Conservation (phyloP, 805 yeast species). For the Zygosaccharomyces rouxii region DNA sequence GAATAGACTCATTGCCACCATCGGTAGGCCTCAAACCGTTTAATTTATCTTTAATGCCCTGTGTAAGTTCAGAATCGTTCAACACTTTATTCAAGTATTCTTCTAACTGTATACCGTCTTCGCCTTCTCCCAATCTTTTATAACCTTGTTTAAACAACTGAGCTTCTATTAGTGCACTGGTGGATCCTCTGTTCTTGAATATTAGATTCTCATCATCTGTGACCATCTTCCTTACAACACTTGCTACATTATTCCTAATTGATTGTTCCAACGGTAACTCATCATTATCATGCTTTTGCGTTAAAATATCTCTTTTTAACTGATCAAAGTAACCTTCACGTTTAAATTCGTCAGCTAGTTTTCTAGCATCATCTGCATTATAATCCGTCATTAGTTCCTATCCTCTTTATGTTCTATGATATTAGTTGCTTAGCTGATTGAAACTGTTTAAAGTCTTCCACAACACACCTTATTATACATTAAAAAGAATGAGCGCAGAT, state of each 20-base stretch:
- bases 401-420: neutral
- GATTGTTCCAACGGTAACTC: conserved; percentile 14
- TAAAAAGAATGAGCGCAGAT: neutral
- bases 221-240: conserved; percentile 28
- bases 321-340: conserved; percentile 34
- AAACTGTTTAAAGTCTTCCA: neutral
- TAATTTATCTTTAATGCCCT: conserved; percentile 18
- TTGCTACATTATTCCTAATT: conserved; percentile 21
- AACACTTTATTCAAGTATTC: conserved; percentile 17
- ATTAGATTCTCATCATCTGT: conserved; percentile 29
- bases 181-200: conserved; percentile 34
- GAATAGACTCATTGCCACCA: neutral
- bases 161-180: conserved; percentile 34
- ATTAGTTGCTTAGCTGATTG: neutral
- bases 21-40: conserved; percentile 1
- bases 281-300: conserved; percentile 8
- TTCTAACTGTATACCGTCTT: conserved; percentile 21
- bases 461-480: neutral
- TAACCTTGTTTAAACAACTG: conserved; percentile 30
- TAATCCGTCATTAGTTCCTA: neutral
- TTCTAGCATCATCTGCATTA: conserved; percentile 24
- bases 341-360: conserved; percentile 30
- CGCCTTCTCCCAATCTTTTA: conserved; percentile 16
- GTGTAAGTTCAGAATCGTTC: conserved; percentile 19
- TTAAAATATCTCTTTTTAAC: conserved; percentile 26